phyloP scores from a whole-genome alignment of 1,284 basidiomycete genomes.

The Taiwanofungus camphoratus region DNA sequence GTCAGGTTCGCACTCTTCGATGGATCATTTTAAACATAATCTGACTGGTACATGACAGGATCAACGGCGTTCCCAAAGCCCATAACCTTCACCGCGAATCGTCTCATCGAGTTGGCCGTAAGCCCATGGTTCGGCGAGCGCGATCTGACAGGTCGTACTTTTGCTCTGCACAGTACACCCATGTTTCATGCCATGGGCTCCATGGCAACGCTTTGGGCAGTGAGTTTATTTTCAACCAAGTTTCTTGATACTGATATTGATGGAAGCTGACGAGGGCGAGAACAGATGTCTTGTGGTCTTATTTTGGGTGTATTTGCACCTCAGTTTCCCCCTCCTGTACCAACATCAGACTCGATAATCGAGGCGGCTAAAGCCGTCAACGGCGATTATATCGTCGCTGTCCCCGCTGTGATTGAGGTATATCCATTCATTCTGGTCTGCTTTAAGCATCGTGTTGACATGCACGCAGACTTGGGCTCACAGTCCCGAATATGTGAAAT shows the following conservation, averaged over 20 bases:
- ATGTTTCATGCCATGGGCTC: slow-evolving; percentile 21
- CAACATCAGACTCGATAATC: slow-evolving; percentile 17
- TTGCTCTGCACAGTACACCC: slow-evolving; percentile 18
- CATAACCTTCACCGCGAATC: slow-evolving; percentile 11
- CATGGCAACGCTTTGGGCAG: slow-evolving; percentile 6
- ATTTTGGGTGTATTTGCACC: slow-evolving; percentile 16
- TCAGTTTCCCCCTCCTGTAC: slow-evolving; percentile 14
- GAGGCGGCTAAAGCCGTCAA: slow-evolving; percentile 9
- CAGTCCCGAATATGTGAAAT: slow-evolving; percentile 5
- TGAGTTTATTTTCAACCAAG: slow-evolving; percentile 2
- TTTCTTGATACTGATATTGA: too few species aligned
- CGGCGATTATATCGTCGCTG: slow-evolving; percentile 16
- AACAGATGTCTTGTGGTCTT: slow-evolving; percentile 15
- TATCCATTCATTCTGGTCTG: too few species aligned
- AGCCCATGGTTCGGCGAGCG: slow-evolving; percentile 12
- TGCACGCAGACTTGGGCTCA: slow-evolving; percentile 3
- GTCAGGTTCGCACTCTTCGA: slow-evolving; percentile 20
- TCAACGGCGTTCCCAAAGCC: slow-evolving; percentile 25
- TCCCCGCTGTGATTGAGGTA: slow-evolving; percentile 19
- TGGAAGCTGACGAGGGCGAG: too few species aligned
- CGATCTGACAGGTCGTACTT: slow-evolving; percentile 14
- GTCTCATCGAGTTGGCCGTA: slow-evolving; percentile 4
- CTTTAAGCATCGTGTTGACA: too few species aligned
- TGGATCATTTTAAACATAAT: not conserved
- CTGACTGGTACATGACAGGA: slow-evolving; percentile 12